phyloP scores from a whole-genome alignment of 148 eudicot species.

The Spergularia marina region DNA sequence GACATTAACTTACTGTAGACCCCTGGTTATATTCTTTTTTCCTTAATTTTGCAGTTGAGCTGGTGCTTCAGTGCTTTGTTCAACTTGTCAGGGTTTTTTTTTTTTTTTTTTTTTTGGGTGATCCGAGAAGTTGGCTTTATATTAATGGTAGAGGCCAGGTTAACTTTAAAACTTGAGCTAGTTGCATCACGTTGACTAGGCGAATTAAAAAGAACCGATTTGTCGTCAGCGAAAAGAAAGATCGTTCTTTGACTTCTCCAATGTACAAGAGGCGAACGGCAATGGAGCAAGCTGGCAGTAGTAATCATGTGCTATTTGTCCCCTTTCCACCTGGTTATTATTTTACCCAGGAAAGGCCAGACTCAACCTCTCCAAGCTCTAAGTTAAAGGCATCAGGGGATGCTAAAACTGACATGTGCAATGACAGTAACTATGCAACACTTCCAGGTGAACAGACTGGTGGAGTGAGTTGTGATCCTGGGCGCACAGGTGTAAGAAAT shows the following conservation, averaged over 20 bases:
- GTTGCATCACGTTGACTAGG: no score
- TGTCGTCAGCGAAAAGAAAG: slow-evolving; percentile 73
- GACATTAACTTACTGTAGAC: no score
- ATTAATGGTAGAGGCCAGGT: no score
- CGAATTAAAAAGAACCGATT: slow-evolving; percentile 35
- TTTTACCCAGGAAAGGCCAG: slow-evolving; percentile 51
- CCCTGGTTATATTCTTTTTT: no score
- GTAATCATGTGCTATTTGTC: slow-evolving; percentile 82
- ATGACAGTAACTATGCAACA: background rate
- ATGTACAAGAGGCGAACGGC: slow-evolving; percentile 62
- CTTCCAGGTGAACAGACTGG: slow-evolving; percentile 22
- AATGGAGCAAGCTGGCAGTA: slow-evolving; percentile 56
- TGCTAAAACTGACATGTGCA: background rate
- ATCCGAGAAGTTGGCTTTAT: no score
- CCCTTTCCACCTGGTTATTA: slow-evolving; percentile 94
- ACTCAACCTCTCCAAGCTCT: slow-evolving; percentile 18
- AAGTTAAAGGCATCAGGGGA: background rate
- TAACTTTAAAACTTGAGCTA: no score
- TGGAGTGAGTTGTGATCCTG: slow-evolving; percentile 8
- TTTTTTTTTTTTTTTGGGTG: no score
- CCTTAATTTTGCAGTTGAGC: no score
- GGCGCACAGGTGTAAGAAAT: slow-evolving; percentile 11
- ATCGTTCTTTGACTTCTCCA: slow-evolving; percentile 75
- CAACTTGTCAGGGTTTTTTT: no score
- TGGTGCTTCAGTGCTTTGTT: no score